Conservation (phyloP, 1,284 basidiomycete species). For the Malassezia furfur region DNA sequence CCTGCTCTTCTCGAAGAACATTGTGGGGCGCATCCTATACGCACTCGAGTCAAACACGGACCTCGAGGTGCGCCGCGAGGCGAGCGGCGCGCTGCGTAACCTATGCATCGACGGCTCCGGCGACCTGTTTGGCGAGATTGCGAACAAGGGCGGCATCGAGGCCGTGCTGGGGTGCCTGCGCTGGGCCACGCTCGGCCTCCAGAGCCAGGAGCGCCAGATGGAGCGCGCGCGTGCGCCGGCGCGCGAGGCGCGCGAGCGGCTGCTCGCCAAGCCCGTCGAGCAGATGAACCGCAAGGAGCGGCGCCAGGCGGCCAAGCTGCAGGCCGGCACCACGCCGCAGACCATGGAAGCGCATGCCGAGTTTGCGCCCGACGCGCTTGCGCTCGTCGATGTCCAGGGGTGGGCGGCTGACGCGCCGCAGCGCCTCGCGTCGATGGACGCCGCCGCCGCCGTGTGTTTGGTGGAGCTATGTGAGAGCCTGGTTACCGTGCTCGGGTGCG, state of each 20-base stretch:
- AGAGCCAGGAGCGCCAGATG: conserved; percentile 12
- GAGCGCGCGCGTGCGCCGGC: conserved; percentile 9
- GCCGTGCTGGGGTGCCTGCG: conserved; percentile 25
- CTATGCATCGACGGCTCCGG: conserved; percentile 38
- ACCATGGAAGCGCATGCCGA: conserved; percentile 20
- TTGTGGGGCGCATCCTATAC: conserved; percentile 31
- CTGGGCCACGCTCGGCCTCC: conserved; percentile 31
- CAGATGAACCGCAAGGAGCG: conserved; percentile 47
- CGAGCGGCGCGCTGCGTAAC: conserved; percentile 42
- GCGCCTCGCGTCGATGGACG: conserved; percentile 21
- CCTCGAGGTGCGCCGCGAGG: conserved; percentile 38
- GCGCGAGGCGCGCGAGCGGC: conserved; percentile 23
- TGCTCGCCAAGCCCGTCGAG: conserved; percentile 34
- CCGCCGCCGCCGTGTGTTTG: conserved; percentile 24
- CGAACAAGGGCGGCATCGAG: conserved; percentile 27
- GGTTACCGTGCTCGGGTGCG: conserved; percentile 27
- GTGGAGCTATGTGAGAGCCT: conserved; percentile 32
- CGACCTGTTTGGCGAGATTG: conserved; percentile 27
- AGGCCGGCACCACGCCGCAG: conserved; percentile 23
- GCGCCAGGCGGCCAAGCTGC: conserved; percentile 37
- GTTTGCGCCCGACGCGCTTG: conserved; percentile 15
- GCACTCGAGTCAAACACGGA: conserved; percentile 29
- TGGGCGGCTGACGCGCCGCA: conserved; percentile 12
- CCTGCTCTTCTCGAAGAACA: conserved; percentile 24
- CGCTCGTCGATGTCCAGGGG: conserved; percentile 14